Evolutionary conservation across 176 grass and related monocot genomes (phyloP).

Genomic region (Triticum aestivum): DNA sequence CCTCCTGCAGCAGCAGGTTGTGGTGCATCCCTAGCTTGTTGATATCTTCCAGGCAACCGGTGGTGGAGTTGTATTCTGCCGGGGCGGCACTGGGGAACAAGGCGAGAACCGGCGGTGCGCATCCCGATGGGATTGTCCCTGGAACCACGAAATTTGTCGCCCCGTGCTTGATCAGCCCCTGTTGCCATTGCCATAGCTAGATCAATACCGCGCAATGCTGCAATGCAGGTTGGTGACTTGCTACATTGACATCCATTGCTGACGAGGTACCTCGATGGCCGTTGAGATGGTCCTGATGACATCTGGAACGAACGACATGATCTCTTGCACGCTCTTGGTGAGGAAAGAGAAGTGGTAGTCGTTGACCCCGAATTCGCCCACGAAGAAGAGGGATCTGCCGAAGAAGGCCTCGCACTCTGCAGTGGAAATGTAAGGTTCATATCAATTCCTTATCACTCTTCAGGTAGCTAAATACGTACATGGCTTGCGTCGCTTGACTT

Average conservation of each 20-base stretch:
- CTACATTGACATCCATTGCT: no score
- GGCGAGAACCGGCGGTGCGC: constrained; percentile 29
- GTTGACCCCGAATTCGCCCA: constrained; percentile 31
- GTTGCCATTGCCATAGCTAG: neutral
- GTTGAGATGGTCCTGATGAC: neutral
- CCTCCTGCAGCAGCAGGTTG: constrained; percentile 1
- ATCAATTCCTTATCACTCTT: neutral
- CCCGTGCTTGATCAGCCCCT: constrained; percentile 49
- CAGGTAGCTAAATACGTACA: neutral
- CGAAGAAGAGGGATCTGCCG: neutral
- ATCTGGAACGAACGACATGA: neutral
- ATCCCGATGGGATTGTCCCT: constrained; percentile 51
- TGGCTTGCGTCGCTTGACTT: no score
- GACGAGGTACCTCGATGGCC: constrained; percentile 1
- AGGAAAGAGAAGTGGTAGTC: constrained; percentile 22
- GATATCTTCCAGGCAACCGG: constrained; percentile 26
- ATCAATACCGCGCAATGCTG: no score
- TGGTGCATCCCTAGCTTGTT: constrained; percentile 38
- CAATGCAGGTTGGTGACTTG: no score
- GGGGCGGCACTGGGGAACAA: neutral
- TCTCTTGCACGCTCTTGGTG: neutral
- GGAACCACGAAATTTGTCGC: constrained; percentile 49
- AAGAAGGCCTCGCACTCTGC: constrained; percentile 23
- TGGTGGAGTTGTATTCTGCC: neutral
- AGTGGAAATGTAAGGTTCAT: no score